Evolutionary conservation across 345 rosid species (phyloP), one percentile per base, ranked within the genome.

Genomic region (Anastatica hierochuntica): DNA sequence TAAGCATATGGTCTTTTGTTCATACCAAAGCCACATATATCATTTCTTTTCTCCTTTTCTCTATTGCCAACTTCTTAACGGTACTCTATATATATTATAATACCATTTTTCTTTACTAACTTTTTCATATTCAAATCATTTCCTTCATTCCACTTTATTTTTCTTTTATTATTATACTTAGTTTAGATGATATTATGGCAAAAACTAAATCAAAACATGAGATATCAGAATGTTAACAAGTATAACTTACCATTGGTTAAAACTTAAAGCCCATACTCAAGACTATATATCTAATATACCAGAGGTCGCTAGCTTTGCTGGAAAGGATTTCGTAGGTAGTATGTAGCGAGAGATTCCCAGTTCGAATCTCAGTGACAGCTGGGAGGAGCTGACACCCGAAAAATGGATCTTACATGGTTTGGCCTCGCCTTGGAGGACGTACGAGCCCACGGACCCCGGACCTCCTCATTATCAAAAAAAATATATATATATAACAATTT

Each of bases 1-100:
- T 52, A 65, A 57, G 64, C 64, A 57, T 64, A 41, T 56, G 52
- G 40, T 57, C 58, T n/a, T 43, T 56, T 63, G 52, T 49, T 36
- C 56, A 56, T 24, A 30, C 43, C 49, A 33, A 13, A 44, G 6
- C 24, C 43, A 38, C 46, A 38, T n/a, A 9, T 24, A 23, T 39
- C 13, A 44, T 34, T n/a, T n/a, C n/a, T n/a, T 31, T 45, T 23
- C 49, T 53, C 27, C 44, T 34, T 56, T 64, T 49, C 56, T 31
- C 68, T 46, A 15, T 63, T 42, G 56, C 69, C 51, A 64, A 51
- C 57, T 24, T 48, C 45, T 21, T 64, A 55, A 55, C 62, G 58
- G 51, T 6, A 56, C 46, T 47, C 56, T 58, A 7, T 14, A 21
- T 30, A 10, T 10, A 6, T 1, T 4, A 21, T 39, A 18, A 34